Base-by-base conservation (phyloP, 1,139 yeast genomes). In the Yamadazyma triangularis region DNA sequence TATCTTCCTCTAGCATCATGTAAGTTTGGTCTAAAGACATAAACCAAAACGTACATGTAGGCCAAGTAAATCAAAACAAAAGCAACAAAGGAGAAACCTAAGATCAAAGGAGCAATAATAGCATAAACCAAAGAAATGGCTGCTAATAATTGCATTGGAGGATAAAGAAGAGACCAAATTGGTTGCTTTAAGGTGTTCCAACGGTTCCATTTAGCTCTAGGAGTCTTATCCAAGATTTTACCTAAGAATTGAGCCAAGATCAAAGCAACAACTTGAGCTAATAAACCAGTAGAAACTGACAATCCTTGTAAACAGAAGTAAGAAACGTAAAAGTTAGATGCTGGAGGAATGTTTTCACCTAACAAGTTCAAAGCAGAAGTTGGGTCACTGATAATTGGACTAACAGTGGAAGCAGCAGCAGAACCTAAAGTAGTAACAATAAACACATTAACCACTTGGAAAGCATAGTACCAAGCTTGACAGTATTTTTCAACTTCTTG, bases 381-480 rank as follows among this genome's bases (percentile, higher is more conserved):
- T 23, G 89, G 88, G 11, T 77, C 53, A 13, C 67, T 55, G 31
- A 79, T 75, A 36, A 77, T 73, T 10, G 69, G 59, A 6, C 77
- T 75, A 3, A 81, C 79, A 2, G 91, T 70, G 9, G 94, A 66
- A 10, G 94, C 85, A 25, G 73, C 71, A 28, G 96, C 77, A 9
- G 95, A 85, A 13, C 95, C 69, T 36, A 86, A 56, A 1, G 96
- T 86, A 32, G 86, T 73, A 31, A 88, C 88, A 40, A 89, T 58
- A 59, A 89, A 89, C 12, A 70, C 86, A 53, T 89, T 88, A 27
- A 89, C 78, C 32, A 87, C 89, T 58, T 84, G 91, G 74, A 89
- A 89, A 2, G 88, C 94, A 60, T 73, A 91, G 57, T 67, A 91
- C 71, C 95, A 82, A 15, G 80, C 70, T 58, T 91, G 97, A 42